phyloP scores from a whole-genome alignment of 306 rosid species.

The Sicyos baderoa region DNA sequence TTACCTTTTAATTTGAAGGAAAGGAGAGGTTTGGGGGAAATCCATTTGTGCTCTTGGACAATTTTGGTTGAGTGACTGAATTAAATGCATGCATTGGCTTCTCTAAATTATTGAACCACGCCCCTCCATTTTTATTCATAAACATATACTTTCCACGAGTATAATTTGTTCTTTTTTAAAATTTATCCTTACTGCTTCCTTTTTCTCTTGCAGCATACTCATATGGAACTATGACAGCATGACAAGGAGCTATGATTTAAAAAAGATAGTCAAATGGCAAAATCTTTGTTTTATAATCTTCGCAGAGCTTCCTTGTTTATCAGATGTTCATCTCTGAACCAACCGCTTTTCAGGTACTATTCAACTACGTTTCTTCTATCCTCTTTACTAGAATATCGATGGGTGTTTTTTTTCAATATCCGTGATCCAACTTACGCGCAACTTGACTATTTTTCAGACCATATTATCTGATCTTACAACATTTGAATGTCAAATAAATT shows the following conservation, averaged over 20 bases:
- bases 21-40: too few species aligned
- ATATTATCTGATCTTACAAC: too few species aligned
- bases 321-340: conserved; percentile 26
- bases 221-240: not conserved
- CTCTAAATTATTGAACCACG: too few species aligned
- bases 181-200: not conserved
- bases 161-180: not conserved
- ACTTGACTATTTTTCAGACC: too few species aligned
- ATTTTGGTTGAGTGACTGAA: too few species aligned
- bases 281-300: conserved; percentile 33
- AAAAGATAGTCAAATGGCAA: conserved; percentile 38
- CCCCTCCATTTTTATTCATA: too few species aligned
- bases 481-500: too few species aligned
- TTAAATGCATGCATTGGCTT: too few species aligned
- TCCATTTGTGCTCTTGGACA: too few species aligned
- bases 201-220: not conserved
- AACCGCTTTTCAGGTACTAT: conserved; percentile 38
- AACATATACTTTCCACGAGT: not conserved
- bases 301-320: conserved; percentile 41
- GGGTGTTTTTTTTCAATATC: too few species aligned
- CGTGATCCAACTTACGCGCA: too few species aligned
- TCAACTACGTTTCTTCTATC: conserved; percentile 1
- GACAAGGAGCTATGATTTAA: not conserved
- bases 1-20: too few species aligned
- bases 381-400: not conserved